Evolutionary conservation across 345 rosid species (phyloP), one percentile per base, ranked within the genome.

Genomic region (Eucalyptus viminalis): DNA sequence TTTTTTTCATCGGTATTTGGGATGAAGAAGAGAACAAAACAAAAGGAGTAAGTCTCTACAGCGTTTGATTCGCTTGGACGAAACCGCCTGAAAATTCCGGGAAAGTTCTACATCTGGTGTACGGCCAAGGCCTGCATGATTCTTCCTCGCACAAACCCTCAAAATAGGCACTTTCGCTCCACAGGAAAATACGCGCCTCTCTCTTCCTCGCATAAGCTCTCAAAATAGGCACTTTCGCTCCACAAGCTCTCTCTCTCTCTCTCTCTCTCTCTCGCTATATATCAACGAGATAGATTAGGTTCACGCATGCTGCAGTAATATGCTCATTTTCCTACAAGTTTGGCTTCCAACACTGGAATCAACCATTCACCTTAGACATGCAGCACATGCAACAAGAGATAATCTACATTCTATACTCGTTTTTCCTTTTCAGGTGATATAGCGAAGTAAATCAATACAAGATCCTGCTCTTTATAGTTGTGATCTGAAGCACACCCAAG

Each of bases 11-110:
- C 85, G 24, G 47, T 40, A 76, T 76, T 2, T 21, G 85, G 85
- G 85, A 40, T 76, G 1, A 21, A 54, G 22, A 54, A 21, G 69
- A 54, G 27, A 37, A 17, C 21, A 6, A 15, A 51, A 87, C 81
- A 29, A 76, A 76, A 40, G 45, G 22, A 76, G 83, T 19, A 76
- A 37, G 83, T 21, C 85, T 76, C 85, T 76, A 76, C 85, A 40
- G 47, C 47, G 47, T 65, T 87, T n/a, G 83, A 88, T 86, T 86
- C 86, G n/a, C 86, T 65, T 24, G 62, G 88, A 86, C 83, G 88
- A 87, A 37, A 19, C 83, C 86, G 85, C 47, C 53, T 90, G 92
- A 93, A 91, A 91, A 91, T 91, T 89, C 93, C 90, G 10, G 16
- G 93, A 93, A 93, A 37, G 89, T 93, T 88, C 93, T 81, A 34